Evolutionary conservation across 805 yeast genomes (phyloP).

Genomic region (Maudiozyma serrabonitensis): DNA sequence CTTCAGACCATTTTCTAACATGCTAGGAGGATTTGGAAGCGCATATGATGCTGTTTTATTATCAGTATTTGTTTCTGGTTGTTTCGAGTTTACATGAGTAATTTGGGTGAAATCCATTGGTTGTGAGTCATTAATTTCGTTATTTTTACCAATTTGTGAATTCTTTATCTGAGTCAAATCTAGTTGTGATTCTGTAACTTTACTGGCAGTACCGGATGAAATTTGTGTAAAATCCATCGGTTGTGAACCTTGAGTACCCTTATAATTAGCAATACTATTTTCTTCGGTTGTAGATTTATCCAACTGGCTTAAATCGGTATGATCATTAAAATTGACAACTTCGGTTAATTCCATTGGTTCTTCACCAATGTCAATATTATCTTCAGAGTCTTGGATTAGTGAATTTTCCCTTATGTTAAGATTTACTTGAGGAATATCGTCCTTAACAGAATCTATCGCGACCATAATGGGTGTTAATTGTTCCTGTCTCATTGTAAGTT

Average conservation of each 20-base stretch:
- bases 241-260: neutral
- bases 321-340: neutral
- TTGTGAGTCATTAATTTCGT: neutral
- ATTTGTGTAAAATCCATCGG: conserved; percentile 9
- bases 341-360: conserved; percentile 5
- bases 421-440: neutral
- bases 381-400: neutral
- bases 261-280: no score
- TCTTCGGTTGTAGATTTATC: no score
- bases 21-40: no score
- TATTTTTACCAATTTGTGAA: neutral
- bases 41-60: no score
- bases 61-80: no score
- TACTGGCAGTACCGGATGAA: neutral
- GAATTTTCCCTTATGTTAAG: neutral
- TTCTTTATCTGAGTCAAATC: conserved; percentile 4
- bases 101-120: conserved; percentile 4
- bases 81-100: no score
- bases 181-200: neutral
- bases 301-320: no score
- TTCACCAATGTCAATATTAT: neutral
- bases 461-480: neutral
- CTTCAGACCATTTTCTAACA: neutral
- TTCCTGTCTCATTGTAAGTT: neutral
- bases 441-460: neutral